phyloP scores from a whole-genome alignment of 2,329 filamentous ascomycete species.

The Stachybotrys elegans region DNA sequence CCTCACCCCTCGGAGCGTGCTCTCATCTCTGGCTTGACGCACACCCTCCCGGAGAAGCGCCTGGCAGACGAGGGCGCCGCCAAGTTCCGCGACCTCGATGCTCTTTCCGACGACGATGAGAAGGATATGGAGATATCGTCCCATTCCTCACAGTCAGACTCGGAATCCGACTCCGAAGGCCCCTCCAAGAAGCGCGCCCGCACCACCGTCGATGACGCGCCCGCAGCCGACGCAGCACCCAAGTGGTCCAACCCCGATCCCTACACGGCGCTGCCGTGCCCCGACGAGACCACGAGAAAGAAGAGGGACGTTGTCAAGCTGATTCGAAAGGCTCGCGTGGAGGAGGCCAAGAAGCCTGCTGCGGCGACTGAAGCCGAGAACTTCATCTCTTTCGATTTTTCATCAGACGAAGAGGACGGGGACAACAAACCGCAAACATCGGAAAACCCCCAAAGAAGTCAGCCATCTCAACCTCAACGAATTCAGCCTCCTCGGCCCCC shows the following conservation, averaged over 20 bases:
- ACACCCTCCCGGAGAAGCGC: conserved; percentile 37
- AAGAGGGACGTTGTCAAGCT: conserved; percentile 84
- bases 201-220: conserved; percentile 17
- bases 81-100: conserved; percentile 50
- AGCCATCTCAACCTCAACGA: conserved; percentile 12
- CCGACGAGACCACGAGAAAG: conserved; percentile 67
- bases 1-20: conserved; percentile 43
- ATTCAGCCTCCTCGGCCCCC: conserved; percentile 14
- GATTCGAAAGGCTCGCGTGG: conserved; percentile 82
- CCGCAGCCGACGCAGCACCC: conserved; percentile 46
- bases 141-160: conserved; percentile 18
- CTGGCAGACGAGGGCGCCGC: conserved; percentile 39
- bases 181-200: conserved; percentile 32
- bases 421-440: conserved; percentile 15
- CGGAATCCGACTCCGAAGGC: conserved; percentile 26
- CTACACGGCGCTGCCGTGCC: conserved; percentile 80
- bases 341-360: conserved; percentile 42
- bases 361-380: conserved; percentile 63
- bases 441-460: too few species aligned
- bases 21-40: conserved; percentile 39
- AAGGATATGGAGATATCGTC: conserved; percentile 59
- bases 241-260: conserved; percentile 97
- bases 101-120: conserved; percentile 59
- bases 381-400: conserved; percentile 81
- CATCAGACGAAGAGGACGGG: conserved; percentile 46